Base-by-base conservation (phyloP, 345 rosid genomes). In the Microcos paniculata region DNA sequence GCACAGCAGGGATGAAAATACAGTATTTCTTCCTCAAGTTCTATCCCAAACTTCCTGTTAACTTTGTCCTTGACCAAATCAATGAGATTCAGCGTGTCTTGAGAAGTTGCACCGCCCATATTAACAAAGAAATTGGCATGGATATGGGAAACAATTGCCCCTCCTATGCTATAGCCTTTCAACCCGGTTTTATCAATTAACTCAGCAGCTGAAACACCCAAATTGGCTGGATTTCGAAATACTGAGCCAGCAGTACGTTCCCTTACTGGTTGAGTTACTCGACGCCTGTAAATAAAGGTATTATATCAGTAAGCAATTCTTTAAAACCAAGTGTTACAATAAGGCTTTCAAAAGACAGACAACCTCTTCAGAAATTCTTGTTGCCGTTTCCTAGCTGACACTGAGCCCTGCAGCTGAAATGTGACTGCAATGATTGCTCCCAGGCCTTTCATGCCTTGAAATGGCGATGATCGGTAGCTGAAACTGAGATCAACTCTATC, bases 61-160 rank as follows among this genome's bases (percentile, higher is more conserved):
- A 81, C 81, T 61, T 76, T 80, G 16, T 77, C 77, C 75, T 81
- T 81, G 33, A 81, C 85, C 70, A 79, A 45, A 69, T 35, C 72
- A 69, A 81, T 81, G 68, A 83, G 85, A 38, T 75, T 68, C 69
- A 77, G 86, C 85, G 79, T 83, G 79, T 83, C 86, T 51, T 26
- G 77, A 18, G 82, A 83, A 51, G 85, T 81, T 26, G 82, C 33
- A 14, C 55, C 64, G 12, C 76, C 57, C 0, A 12, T 10, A 56
- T 77, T 81, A 46, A 83, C 43, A 45, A 79, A 83, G 82, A 72
- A 81, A 80, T 81, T 83, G 42, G 83, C 83, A 64, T 77, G 85
- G 30, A 81, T 15, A 4, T 72, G 55, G 21, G 86, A 83, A 63
- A 81, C 80, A 79, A 81, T 81, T 35, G 86, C 79, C 59, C 83